Evolutionary conservation across 331 rosid species (phyloP), one percentile per base, ranked within the genome.

Genomic region (Cydonia oblonga): DNA sequence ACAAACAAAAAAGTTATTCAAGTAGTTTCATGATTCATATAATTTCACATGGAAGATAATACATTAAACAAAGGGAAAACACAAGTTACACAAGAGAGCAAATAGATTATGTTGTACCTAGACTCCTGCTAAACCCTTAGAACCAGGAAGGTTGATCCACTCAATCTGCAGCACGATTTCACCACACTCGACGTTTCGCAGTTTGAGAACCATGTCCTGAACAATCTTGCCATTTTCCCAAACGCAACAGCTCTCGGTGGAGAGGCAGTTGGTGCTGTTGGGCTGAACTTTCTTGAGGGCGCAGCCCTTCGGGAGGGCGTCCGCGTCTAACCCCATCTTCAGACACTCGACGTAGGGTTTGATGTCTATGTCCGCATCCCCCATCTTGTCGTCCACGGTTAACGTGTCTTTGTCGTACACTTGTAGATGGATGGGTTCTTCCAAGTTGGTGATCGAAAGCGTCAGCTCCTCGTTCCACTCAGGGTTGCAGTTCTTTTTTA

Each of bases 381-480:
- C 98, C 92, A 93, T 82, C 40, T 75, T 70, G 82, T 93, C 97
- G 40, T 93, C 96, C 35, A n/a, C 69, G 0, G 86, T 81, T 22
- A 91, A 80, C 2, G 89, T 87, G 84, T 93, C 98, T 66, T 81
- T 80, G 83, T 93, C 98, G n/a, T 53, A 84, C 67, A 91, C 91
- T 9, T 56, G 68, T 29, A 91, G 59, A 52, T 33, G 67, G 66
- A 93, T 77, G 6, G 88, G 88, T 53, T 61, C 59, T 57, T 81
- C 76, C 28, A 89, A 13, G 76, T 85, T 67, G 3, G 30, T 38
- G 13, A 91, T 30, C n/a, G 75, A 85, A 40, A 93, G 86, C 5
- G 97, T 91, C 83, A 93, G 64, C 54, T 91, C 96, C 68, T 88
- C 91, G 35, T 93, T 85, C 98, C 97, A 93, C 80, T 81, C 86